Base-by-base conservation (phyloP, 1,284 basidiomycete species). In the Apiotrichum akiyoshidainum region DNA sequence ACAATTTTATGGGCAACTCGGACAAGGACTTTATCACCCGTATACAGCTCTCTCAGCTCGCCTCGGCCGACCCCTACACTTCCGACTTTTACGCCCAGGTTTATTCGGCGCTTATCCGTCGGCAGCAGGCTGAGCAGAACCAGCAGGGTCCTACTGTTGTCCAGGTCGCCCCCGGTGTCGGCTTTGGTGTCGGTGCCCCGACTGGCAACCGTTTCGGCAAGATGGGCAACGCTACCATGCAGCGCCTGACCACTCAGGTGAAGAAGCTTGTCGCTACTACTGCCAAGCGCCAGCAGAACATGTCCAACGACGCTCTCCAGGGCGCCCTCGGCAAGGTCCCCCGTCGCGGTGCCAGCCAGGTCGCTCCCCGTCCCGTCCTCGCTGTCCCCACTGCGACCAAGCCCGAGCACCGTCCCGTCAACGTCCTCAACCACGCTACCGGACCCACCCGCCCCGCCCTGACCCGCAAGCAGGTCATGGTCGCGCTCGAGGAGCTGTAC, bases 11-110 rank as follows among this genome's bases (percentile, higher is more conserved):
- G 96, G 71, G 72, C 26, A 68, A 72, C 49, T 95, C 92, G 16
- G 96, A 99, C 83, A 99, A 99, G 80, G 96, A 99, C 74, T 99
- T 99, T 75, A 99, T 99, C 78, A 99, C 96, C 22, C 87, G 96
- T 42, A 99, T 99, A 61, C 96, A 99, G 79, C 91, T 99, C 48
- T 97, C 93, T 1, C 95, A 99, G 73, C 87, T 99, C 35, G 92
- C 97, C 50, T 91, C 92, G 2, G 87, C 90, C 68, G 96, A 99
- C 79, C 96, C 96, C 0, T 98, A 96, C 77, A 86, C 91, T 39
- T 94, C 97, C 66, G 96, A 99, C 75, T 99, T 97, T 74, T 99
- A 99, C 72, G 95, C 93, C 9, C 95, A 99, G 78, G 93, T 98
- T 19, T 95, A 90, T 74, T 87, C 89, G 51, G 90, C 91, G 1